Percentiles rank a stretch among this genome's conserved stretches.
These are phyloP conservation scores for Croton laevigatus DNA, from an alignment of 441 rosid genomes.

Conservation along the genomic window DNA sequence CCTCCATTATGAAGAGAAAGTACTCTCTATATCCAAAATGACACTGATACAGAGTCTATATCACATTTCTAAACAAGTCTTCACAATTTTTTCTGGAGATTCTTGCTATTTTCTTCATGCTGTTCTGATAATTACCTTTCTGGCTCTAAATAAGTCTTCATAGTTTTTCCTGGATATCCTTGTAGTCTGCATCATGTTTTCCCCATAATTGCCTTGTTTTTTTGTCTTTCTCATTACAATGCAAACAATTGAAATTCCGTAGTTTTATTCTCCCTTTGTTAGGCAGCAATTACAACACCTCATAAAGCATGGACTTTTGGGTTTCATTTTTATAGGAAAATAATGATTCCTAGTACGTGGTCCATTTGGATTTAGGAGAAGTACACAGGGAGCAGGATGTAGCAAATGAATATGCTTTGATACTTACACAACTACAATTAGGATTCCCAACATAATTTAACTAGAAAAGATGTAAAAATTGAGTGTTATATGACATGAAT, in stretches of 20 bases:
- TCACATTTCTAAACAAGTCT: not conserved
- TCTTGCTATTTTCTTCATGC: too few relatives aligned
- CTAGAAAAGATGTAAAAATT: not conserved
- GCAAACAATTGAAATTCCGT: not conserved
- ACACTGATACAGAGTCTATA: not conserved
- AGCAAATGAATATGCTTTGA: conserved; percentile 3
- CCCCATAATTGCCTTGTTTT: not conserved
- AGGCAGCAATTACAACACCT: not conserved
- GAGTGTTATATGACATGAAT: not conserved
- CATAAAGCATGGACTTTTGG: too few relatives aligned
- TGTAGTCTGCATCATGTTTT: not conserved
- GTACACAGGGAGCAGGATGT: too few relatives aligned
- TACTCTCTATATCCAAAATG: not conserved
- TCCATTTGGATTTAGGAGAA: not conserved
- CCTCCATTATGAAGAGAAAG: not conserved
- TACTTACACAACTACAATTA: not conserved
- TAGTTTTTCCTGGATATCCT: not conserved
- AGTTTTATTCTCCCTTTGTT: not conserved
- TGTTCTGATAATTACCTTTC: too few relatives aligned
- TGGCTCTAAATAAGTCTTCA: not conserved
- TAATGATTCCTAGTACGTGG: not conserved
- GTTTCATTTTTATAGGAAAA: too few relatives aligned
- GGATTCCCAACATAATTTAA: not conserved
- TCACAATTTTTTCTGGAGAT: too few relatives aligned
- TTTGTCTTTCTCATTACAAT: not conserved